Evolutionary conservation across 2,329 filamentous ascomycete species (phyloP).

Genomic region (Drechslerella stenobrocha): DNA sequence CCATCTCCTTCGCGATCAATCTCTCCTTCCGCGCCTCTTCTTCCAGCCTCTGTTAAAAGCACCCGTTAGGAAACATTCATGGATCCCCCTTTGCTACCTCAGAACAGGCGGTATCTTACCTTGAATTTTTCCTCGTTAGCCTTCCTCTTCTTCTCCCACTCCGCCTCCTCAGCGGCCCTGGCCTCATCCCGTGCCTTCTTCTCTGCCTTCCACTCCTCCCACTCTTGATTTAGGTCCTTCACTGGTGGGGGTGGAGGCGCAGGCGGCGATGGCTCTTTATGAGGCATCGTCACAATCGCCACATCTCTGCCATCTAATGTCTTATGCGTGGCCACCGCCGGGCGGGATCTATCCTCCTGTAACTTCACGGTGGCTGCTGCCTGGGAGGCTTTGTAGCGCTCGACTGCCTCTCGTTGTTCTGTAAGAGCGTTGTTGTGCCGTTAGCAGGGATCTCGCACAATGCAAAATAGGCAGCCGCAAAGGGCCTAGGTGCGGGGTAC

Average conservation of each 20-base stretch:
- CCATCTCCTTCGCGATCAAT: conserved; percentile 29
- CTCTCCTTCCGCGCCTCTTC: conserved; percentile 26
- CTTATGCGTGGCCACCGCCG: conserved; percentile 29
- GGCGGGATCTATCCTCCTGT: conserved; percentile 29
- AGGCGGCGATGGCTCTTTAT: conserved; percentile 17
- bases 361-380: conserved; percentile 37
- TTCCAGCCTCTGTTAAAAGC: conserved; percentile 14
- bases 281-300: conserved; percentile 35
- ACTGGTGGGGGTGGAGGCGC: conserved; percentile 12
- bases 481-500: conserved; percentile 8
- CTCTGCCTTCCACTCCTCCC: conserved; percentile 43
- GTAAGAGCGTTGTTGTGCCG: conserved; percentile 7
- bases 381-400: conserved; percentile 40
- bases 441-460: conserved; percentile 17
- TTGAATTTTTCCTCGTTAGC: conserved; percentile 43
- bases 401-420: conserved; percentile 47
- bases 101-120: conserved; percentile 11
- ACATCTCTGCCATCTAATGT: conserved; percentile 37
- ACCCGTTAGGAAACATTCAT: conserved; percentile 22
- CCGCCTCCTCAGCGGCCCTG: conserved; percentile 37
- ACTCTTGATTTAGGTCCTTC: conserved; percentile 38
- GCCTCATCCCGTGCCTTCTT: conserved; percentile 35
- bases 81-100: neutral
- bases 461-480: conserved; percentile 36
- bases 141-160: conserved; percentile 42